A percentile compares a stretch with the other conserved stretches of the same genome.
These are phyloP conservation scores for Alnus glutinosa DNA, from an alignment of 306 rosid genomes.

Conservation along the genomic window DNA sequence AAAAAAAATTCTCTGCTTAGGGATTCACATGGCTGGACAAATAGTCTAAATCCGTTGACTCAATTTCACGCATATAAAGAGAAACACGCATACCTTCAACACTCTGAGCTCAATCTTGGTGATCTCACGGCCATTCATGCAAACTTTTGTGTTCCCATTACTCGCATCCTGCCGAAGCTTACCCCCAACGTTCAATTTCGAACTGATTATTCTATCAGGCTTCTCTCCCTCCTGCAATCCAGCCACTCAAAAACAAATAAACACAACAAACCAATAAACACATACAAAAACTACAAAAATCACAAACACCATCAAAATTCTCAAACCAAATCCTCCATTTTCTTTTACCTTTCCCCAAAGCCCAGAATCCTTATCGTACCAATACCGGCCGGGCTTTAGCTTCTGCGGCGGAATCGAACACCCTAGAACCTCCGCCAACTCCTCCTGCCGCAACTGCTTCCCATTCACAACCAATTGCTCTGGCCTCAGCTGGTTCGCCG, in stretches of 20 bases:
- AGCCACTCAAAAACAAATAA: slow-evolving; percentile 17
- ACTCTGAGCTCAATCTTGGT: slow-evolving; percentile 77
- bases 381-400: slow-evolving; percentile 84
- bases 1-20: too few relatives aligned
- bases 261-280: slow-evolving; percentile 6
- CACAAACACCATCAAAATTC: not conserved
- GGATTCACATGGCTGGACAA: too few relatives aligned
- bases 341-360: slow-evolving; percentile 87
- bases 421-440: slow-evolving; percentile 77
- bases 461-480: slow-evolving; percentile 85
- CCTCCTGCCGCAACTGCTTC: slow-evolving; percentile 69
- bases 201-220: slow-evolving; percentile 75
- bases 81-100: slow-evolving; percentile 58
- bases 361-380: slow-evolving; percentile 96
- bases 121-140: slow-evolving; percentile 89
- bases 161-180: slow-evolving; percentile 75
- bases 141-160: slow-evolving; percentile 76
- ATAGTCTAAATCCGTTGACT: not conserved
- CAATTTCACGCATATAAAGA: not conserved
- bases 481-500: slow-evolving; percentile 78
- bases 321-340: slow-evolving; percentile 5
- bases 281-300: not conserved
- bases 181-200: slow-evolving; percentile 82
- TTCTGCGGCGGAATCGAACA: slow-evolving; percentile 72
- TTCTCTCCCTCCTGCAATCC: slow-evolving; percentile 82